A percentile compares a stretch with the other conserved stretches of the same genome.
Evolutionary conservation across 306 rosid genomes (phyloP).

Genomic region (Cicer arietinum): DNA sequence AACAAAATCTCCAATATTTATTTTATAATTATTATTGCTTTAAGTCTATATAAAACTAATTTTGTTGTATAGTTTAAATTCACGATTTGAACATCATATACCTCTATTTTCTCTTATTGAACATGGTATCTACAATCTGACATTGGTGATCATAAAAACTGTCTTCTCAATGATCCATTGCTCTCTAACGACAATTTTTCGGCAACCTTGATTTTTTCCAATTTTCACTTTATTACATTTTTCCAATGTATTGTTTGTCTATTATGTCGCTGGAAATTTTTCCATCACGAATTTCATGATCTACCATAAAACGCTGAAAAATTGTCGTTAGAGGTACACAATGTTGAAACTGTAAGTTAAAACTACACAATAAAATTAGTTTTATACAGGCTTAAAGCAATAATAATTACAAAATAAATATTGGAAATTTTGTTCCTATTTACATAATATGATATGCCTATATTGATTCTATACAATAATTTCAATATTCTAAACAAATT

Average conservation of each 20-base stretch:
- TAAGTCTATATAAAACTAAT: neutral
- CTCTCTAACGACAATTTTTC: neutral
- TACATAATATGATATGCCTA: neutral
- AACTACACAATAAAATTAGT: neutral
- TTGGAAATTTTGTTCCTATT: neutral
- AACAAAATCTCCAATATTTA: neutral
- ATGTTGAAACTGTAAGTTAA: neutral
- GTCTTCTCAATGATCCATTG: neutral
- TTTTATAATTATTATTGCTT: neutral
- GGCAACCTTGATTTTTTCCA: neutral
- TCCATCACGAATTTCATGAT: neutral
- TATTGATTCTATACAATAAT: neutral
- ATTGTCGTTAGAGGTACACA: neutral
- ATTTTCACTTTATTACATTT: neutral
- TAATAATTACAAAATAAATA: constrained; percentile 5
- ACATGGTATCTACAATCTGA: neutral
- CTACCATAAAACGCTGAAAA: neutral
- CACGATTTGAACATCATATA: neutral
- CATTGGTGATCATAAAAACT: neutral
- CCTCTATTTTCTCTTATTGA: neutral
- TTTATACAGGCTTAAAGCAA: neutral
- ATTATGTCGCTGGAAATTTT: neutral
- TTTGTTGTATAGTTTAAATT: neutral
- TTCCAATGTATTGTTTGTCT: neutral
- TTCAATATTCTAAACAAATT: constrained; percentile 1